phyloP scores from a whole-genome alignment of 73 alveolate species.

The Blepharisma japonicum region DNA sequence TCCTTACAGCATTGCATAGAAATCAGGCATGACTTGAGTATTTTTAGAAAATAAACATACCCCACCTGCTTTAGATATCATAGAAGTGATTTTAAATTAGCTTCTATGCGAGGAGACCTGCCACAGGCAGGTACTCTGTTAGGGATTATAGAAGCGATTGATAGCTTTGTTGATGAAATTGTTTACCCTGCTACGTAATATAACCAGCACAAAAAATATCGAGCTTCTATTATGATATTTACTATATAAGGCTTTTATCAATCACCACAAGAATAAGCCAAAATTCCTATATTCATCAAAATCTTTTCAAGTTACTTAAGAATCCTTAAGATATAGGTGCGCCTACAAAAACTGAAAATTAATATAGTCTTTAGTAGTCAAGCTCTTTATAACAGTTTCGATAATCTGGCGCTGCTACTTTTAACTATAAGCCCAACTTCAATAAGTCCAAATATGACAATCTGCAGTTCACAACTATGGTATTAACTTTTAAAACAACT shows the following conservation, averaged over 20 bases:
- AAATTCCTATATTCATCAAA: neutral
- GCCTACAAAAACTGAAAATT: neutral
- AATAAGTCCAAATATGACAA: neutral
- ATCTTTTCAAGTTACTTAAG: neutral
- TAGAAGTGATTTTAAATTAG: too few relatives aligned
- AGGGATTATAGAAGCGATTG: neutral
- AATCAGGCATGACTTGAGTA: too few relatives aligned
- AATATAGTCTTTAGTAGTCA: neutral
- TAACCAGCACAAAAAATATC: neutral
- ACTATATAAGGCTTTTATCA: neutral
- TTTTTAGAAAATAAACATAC: too few relatives aligned
- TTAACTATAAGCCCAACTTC: neutral
- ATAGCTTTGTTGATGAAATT: neutral
- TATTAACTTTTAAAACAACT: neutral
- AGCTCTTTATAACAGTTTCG: neutral
- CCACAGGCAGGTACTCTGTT: too few relatives aligned
- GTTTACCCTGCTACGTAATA: neutral
- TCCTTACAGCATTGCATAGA: too few relatives aligned
- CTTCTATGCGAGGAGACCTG: too few relatives aligned
- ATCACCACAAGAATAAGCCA: neutral
- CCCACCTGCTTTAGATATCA: too few relatives aligned
- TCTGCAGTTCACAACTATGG: neutral
- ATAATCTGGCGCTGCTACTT: neutral
- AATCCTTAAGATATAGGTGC: neutral
- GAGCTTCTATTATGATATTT: neutral